phyloP scores from a whole-genome alignment of 331 rosid genomes.

The Saraca asoca region DNA sequence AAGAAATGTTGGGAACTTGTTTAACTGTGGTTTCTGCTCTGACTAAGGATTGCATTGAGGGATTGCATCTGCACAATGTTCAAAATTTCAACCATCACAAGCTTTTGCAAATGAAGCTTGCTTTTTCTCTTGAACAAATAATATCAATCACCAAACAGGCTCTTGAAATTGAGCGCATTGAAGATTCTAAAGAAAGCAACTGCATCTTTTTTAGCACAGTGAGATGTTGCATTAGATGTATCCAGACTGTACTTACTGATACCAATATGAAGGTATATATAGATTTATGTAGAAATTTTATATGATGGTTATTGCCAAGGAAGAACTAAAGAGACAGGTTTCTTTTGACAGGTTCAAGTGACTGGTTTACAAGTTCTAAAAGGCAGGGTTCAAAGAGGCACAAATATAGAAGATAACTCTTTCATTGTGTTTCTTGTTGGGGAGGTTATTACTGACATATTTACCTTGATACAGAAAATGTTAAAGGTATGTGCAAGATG shows the following conservation, averaged over 20 bases:
- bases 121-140: slow-evolving; percentile 75
- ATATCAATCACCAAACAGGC: slow-evolving; percentile 63
- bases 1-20: slow-evolving; percentile 67
- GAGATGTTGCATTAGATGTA: slow-evolving; percentile 58
- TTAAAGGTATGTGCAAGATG: slow-evolving; percentile 57
- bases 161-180: slow-evolving; percentile 49
- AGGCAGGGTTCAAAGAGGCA: slow-evolving; percentile 58
- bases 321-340: slow-evolving; percentile 39
- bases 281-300: slow-evolving; percentile 30
- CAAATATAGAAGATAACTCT: slow-evolving; percentile 54
- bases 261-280: slow-evolving; percentile 69
- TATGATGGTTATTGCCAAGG: slow-evolving; percentile 29
- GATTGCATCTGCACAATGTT: slow-evolving; percentile 58
- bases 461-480: slow-evolving; percentile 54
- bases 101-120: slow-evolving; percentile 72
- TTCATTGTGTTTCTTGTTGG: slow-evolving; percentile 72
- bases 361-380: slow-evolving; percentile 86
- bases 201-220: slow-evolving; percentile 41
- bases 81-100: slow-evolving; percentile 48
- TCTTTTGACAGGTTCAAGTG: slow-evolving; percentile 65
- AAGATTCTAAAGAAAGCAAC: slow-evolving; percentile 45
- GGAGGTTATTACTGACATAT: slow-evolving; percentile 65
- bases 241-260: slow-evolving; percentile 64
- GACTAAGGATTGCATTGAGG: slow-evolving; percentile 63
- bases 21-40: slow-evolving; percentile 56